phyloP scores from a whole-genome alignment of 2,329 filamentous ascomycete species.

The Rhytidhysteron rufulum region DNA sequence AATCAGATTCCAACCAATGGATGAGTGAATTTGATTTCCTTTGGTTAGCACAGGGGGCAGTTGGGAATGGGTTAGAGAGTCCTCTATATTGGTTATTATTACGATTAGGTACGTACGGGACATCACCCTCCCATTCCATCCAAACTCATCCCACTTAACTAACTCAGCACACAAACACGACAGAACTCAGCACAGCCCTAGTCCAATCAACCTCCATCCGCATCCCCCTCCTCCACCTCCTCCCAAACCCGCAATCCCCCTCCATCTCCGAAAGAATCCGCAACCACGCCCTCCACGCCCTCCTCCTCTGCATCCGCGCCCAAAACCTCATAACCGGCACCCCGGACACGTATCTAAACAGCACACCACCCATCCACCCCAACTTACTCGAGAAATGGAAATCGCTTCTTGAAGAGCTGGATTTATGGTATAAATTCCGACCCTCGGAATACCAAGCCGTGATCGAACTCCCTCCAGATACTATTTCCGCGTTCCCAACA shows the following conservation, averaged over 20 bases:
- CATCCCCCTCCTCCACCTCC: neutral
- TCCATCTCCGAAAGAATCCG: neutral
- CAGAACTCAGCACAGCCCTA: slow-evolving; percentile 39
- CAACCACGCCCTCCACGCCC: slow-evolving; percentile 41
- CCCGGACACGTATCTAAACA: slow-evolving; percentile 18
- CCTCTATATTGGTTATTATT: no score
- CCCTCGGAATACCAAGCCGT: slow-evolving; percentile 24
- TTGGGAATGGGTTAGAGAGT: no score
- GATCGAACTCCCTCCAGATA: slow-evolving; percentile 26
- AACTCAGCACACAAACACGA: no score
- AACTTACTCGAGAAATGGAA: slow-evolving; percentile 19
- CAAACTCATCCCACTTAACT: no score
- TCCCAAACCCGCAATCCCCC: neutral
- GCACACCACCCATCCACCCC: slow-evolving; percentile 14
- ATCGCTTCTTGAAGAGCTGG: slow-evolving; percentile 11
- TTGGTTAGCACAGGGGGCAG: no score
- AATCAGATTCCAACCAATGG: no score
- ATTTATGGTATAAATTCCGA: slow-evolving; percentile 18
- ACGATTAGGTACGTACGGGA: no score
- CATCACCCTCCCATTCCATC: no score
- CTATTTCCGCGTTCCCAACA: slow-evolving; percentile 29
- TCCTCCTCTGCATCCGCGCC: slow-evolving; percentile 31
- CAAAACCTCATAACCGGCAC: no score
- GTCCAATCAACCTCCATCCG: neutral
- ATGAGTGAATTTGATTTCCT: no score